phyloP scores from a whole-genome alignment of 495 filamentous ascomycete genomes.

The Podospora appendiculata region DNA sequence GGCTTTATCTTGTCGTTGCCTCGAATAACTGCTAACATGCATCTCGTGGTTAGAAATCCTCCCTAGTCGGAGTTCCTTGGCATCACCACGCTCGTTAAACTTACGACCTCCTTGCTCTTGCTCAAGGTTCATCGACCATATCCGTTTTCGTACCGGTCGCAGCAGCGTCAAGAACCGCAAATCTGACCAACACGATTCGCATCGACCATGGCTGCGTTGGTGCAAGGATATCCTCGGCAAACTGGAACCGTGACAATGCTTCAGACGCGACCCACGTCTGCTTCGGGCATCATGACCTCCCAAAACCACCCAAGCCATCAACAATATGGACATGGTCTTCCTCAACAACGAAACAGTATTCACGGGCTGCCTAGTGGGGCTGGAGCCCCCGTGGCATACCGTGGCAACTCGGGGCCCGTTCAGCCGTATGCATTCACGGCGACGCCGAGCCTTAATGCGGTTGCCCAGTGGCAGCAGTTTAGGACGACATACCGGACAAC shows the following conservation, averaged over 20 bases:
- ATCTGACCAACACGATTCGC: not conserved
- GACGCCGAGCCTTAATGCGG: slow-evolving; percentile 58
- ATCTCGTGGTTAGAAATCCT: no score
- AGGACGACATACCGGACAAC: slow-evolving; percentile 57
- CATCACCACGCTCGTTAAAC: not conserved
- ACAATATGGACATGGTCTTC: slow-evolving; percentile 44
- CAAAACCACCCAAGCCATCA: slow-evolving; percentile 45
- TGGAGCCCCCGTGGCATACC: slow-evolving; percentile 53
- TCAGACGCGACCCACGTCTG: slow-evolving; percentile 65
- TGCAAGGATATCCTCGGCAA: slow-evolving; percentile 82
- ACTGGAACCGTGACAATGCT: slow-evolving; percentile 74
- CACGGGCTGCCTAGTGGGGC: slow-evolving; percentile 44
- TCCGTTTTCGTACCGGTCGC: no score
- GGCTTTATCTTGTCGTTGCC: no score
- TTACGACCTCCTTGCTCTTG: not conserved
- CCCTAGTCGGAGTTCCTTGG: not conserved
- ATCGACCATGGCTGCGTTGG: slow-evolving; percentile 76
- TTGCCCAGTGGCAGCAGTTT: slow-evolving; percentile 56
- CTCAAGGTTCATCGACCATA: no score
- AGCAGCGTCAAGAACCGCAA: no score
- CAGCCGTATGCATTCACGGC: slow-evolving; percentile 82
- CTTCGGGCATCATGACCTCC: slow-evolving; percentile 56
- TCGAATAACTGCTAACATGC: no score
- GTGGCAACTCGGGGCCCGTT: slow-evolving; percentile 60
- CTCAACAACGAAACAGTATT: slow-evolving; percentile 57